phyloP scores from a whole-genome alignment of 2,329 filamentous ascomycete species.

The Hymenotorrendiella dingleyae region DNA sequence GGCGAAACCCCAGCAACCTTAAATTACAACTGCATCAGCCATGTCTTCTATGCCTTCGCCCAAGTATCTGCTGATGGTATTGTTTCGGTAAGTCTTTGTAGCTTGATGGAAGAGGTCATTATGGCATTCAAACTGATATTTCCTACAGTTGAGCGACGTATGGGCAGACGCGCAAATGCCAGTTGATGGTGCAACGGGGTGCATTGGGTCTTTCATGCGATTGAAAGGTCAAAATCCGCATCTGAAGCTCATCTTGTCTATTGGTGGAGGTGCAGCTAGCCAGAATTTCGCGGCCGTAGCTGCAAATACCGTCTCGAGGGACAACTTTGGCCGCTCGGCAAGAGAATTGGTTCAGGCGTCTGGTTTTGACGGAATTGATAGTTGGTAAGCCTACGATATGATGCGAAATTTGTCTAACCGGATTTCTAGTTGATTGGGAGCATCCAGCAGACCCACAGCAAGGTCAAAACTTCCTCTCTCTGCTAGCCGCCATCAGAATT shows the following conservation, averaged over 20 bases:
- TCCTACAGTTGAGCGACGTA: conserved; percentile 70
- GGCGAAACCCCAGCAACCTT: conserved; percentile 68
- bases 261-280: conserved; percentile 63
- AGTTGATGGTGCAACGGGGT: conserved; percentile 66
- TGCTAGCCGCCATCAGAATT: conserved; percentile 61
- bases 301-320: conserved; percentile 49
- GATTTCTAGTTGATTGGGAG: conserved; percentile 69
- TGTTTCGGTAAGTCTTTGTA: conserved; percentile 62
- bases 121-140: too few species aligned
- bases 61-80: conserved; percentile 66
- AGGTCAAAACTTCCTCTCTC: conserved; percentile 62
- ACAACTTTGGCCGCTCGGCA: conserved; percentile 66
- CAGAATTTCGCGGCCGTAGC: conserved; percentile 65
- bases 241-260: conserved; percentile 69
- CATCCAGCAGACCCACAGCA: conserved; percentile 62
- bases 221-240: conserved; percentile 66
- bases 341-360: conserved; percentile 63
- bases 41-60: conserved; percentile 80
- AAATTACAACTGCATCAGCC: conserved; percentile 70
- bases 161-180: conserved; percentile 68
- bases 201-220: conserved; percentile 65
- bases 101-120: too few species aligned
- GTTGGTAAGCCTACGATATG: conserved; percentile 40
- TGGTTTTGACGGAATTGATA: conserved; percentile 69
- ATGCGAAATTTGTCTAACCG: not conserved